A percentile compares a stretch with the other conserved stretches of the same genome.
phyloP scores from a whole-genome alignment of 179 eudicot genomes.

The Beta macrorhiza region DNA sequence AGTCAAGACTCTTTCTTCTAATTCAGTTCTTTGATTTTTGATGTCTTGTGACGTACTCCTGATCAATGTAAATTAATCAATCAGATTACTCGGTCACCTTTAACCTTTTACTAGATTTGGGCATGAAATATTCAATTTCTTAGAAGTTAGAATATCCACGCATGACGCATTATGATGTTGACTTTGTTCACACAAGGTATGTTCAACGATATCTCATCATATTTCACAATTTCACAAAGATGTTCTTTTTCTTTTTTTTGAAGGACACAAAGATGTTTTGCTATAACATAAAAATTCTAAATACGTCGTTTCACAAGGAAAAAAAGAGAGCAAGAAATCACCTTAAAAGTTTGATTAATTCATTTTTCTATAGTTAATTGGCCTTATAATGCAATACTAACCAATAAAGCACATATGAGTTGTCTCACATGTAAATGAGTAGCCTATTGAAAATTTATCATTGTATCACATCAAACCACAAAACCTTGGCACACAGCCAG shows the following conservation, averaged over 20 bases:
- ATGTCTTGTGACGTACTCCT: neutral
- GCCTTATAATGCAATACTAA: no score
- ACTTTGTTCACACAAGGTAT: neutral
- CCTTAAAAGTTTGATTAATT: no score
- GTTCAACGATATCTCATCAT: constrained; percentile 6
- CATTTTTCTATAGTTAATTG: no score
- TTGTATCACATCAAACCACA: no score
- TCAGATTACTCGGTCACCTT: neutral
- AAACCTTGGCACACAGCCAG: no score
- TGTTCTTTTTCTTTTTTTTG: no score
- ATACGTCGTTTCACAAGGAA: no score
- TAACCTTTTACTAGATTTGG: neutral
- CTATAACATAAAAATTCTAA: neutral
- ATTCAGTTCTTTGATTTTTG: neutral
- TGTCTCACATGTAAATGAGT: no score
- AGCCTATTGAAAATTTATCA: no score
- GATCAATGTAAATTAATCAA: neutral
- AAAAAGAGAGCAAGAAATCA: no score
- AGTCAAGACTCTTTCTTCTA: neutral
- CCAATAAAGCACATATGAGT: no score
- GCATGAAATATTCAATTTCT: neutral
- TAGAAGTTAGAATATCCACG: neutral
- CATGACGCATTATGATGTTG: neutral
- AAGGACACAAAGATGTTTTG: constrained; percentile 10
- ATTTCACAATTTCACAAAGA: constrained; percentile 2